Evolutionary conservation across 345 rosid genomes (phyloP).

Genomic region (Draba incana): DNA sequence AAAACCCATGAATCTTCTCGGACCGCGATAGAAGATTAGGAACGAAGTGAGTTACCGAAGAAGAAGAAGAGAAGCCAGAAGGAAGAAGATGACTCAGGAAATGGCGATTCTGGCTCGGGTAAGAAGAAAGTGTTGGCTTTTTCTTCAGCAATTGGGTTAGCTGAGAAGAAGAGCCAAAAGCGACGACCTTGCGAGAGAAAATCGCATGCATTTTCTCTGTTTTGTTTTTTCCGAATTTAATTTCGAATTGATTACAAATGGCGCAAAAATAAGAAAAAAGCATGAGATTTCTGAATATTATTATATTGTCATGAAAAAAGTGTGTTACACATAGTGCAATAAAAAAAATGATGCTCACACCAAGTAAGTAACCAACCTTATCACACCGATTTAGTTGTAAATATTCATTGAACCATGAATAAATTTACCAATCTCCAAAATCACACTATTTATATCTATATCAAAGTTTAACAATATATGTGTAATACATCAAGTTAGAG

Average conservation of each 20-base stretch:
- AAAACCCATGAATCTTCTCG: conserved; percentile 36
- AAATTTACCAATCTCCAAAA: too few relatives aligned
- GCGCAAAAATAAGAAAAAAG: background rate
- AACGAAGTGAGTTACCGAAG: background rate
- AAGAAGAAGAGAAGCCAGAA: conserved; percentile 12
- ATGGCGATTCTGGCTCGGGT: conserved; percentile 27
- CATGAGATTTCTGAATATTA: too few relatives aligned
- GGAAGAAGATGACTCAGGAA: conserved; percentile 25
- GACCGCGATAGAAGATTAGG: conserved; percentile 42
- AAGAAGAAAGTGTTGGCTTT: conserved; percentile 9
- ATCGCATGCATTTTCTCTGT: conserved; percentile 47
- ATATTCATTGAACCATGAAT: too few relatives aligned
- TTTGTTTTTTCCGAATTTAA: background rate
- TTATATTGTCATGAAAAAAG: background rate
- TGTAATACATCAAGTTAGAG: too few relatives aligned
- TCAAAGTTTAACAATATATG: too few relatives aligned
- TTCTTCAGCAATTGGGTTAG: conserved; percentile 28
- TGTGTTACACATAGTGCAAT: background rate
- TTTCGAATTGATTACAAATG: background rate
- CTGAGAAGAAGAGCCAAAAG: background rate
- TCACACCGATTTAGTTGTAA: too few relatives aligned
- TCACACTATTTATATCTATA: too few relatives aligned
- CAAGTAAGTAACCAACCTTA: too few relatives aligned
- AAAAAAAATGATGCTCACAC: too few relatives aligned
- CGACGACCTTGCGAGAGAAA: conserved; percentile 38